These are phyloP conservation scores for Lactifluus hygrophoroides DNA, from an alignment of 768 basidiomycete genomes.

Conservation along the genomic window DNA sequence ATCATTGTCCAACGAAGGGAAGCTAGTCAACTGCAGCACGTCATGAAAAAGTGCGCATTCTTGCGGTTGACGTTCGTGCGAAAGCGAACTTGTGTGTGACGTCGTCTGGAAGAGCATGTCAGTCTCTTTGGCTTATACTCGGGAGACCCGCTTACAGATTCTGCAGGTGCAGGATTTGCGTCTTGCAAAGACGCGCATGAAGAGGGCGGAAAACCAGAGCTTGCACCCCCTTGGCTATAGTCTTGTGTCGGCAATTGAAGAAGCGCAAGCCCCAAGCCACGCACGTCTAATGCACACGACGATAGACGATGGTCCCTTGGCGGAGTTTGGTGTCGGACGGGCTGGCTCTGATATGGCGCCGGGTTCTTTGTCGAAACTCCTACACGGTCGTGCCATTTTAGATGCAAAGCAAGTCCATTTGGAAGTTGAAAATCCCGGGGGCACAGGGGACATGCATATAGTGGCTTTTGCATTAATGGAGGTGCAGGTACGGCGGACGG, in stretches of 20 bases:
- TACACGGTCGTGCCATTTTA: constrained; percentile 20
- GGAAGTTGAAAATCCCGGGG: constrained; percentile 15
- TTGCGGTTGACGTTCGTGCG: constrained; percentile 3
- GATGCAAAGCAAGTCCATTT: constrained; percentile 19
- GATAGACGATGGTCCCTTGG: neutral
- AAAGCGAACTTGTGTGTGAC: neutral
- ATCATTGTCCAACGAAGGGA: neutral
- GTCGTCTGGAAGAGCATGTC: neutral
- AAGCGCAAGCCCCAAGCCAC: neutral
- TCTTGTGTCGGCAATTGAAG: neutral
- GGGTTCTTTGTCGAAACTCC: neutral
- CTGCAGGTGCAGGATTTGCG: neutral
- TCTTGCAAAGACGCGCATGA: neutral
- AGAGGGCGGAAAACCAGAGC: neutral
- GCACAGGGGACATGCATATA: constrained; percentile 18
- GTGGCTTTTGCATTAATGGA: neutral
- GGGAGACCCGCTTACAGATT: neutral
- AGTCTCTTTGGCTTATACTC: neutral
- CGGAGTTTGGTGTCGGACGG: neutral
- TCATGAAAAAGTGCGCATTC: constrained; percentile 15
- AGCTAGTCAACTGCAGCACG: neutral
- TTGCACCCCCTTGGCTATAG: neutral
- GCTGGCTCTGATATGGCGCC: neutral
- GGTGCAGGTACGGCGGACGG: neutral
- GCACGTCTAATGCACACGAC: neutral